These are phyloP conservation scores for Fusarium poae DNA, from an alignment of 2,329 filamentous ascomycete genomes.

Conservation along the genomic window DNA sequence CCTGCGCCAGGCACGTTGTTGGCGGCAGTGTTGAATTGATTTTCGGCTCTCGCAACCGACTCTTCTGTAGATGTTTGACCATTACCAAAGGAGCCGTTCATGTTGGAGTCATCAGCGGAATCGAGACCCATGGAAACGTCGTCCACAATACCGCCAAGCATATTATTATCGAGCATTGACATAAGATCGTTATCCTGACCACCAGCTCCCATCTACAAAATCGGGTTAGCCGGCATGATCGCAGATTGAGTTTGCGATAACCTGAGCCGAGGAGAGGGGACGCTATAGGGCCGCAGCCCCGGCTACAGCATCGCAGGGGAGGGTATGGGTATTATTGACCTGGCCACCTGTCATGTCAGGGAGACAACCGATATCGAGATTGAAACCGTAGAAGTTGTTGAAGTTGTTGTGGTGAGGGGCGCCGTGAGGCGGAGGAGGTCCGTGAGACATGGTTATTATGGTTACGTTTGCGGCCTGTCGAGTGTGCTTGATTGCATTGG, in stretches of 20 bases:
- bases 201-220: conserved; percentile 46
- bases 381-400: conserved; percentile 56
- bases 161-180: conserved; percentile 59
- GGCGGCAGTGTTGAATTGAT: conserved; percentile 52
- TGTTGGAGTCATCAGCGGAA: conserved; percentile 49
- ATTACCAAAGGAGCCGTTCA: conserved; percentile 42
- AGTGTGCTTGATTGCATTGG: conserved; percentile 49
- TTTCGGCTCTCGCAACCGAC: conserved; percentile 52
- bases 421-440: conserved; percentile 51
- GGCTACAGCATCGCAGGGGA: conserved; percentile 25
- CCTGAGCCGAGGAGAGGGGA: conserved; percentile 18
- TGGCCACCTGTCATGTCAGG: conserved; percentile 47
- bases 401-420: conserved; percentile 38
- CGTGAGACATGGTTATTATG: conserved; percentile 51
- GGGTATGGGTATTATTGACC: conserved; percentile 41
- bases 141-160: conserved; percentile 54
- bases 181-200: conserved; percentile 58
- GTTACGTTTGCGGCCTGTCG: conserved; percentile 38
- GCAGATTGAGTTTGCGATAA: conserved; percentile 37
- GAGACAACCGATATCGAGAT: conserved; percentile 49
- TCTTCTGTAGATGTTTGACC: conserved; percentile 47
- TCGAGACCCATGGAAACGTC: conserved; percentile 62
- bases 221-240: conserved; percentile 39
- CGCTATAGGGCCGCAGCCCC: conserved; percentile 36
- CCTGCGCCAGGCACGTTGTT: conserved; percentile 59